A percentile compares a stretch with the other conserved stretches of the same genome.
Conservation (phyloP, 2,329 filamentous ascomycete species). For the Cercospora canescens region DNA sequence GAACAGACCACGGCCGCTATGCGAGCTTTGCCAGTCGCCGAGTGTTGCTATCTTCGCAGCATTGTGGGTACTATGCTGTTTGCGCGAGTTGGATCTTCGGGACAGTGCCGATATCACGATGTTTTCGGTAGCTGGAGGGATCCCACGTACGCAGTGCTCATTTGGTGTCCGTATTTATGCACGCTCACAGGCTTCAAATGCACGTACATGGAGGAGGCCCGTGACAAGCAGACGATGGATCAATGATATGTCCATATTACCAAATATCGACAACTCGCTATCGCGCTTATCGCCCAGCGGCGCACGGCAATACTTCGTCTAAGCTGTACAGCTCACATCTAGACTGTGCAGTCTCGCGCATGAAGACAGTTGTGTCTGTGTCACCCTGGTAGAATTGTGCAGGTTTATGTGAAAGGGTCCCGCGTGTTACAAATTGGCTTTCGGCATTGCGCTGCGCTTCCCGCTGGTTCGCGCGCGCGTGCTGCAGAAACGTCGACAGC, state of each 20-base stretch:
- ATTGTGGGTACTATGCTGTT: too few species aligned
- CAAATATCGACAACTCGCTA: neutral
- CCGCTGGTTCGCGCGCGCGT: neutral
- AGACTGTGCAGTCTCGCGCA: neutral
- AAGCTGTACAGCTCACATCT: neutral
- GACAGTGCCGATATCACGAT: too few species aligned
- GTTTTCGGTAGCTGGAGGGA: neutral
- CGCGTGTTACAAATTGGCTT: neutral
- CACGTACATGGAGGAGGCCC: neutral
- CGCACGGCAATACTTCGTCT: neutral
- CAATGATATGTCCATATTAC: neutral
- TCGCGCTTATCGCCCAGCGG: neutral
- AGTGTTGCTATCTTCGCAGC: too few species aligned
- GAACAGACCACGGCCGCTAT: neutral
- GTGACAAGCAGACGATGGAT: neutral
- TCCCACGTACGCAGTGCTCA: too few species aligned
- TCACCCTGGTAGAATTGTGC: neutral
- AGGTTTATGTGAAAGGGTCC: neutral
- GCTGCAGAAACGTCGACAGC: neutral
- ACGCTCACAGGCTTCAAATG: neutral
- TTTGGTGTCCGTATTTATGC: too few species aligned
- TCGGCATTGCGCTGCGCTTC: neutral
- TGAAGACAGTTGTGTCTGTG: neutral
- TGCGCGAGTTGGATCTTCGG: too few species aligned
- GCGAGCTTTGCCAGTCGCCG: too few species aligned